These are phyloP conservation scores for Cyclocybe cylindracea DNA, from an alignment of 768 basidiomycete genomes.

Conservation along the genomic window DNA sequence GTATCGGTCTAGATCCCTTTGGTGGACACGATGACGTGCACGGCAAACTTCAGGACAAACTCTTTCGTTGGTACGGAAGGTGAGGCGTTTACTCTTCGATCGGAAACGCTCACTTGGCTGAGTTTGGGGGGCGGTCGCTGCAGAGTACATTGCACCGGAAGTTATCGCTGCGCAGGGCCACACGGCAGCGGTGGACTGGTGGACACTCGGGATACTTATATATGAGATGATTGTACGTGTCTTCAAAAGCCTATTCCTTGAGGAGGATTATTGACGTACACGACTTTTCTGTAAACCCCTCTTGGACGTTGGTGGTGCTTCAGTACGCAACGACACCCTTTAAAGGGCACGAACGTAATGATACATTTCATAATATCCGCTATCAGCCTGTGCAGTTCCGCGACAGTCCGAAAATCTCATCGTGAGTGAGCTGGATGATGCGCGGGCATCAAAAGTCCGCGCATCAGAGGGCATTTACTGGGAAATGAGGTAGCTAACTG, in stretches of 20 bases:
- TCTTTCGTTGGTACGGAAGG: slow-evolving; percentile 99
- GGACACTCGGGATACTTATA: slow-evolving; percentile 97
- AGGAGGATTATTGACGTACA: slow-evolving; percentile 36
- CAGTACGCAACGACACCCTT: slow-evolving; percentile 99
- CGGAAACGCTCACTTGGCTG: slow-evolving; percentile 15
- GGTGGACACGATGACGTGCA: slow-evolving; percentile 96
- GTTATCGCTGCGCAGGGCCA: slow-evolving; percentile 97
- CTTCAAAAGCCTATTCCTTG: slow-evolving; percentile 28
- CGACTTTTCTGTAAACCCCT: slow-evolving; percentile 23
- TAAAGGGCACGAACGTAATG: slow-evolving; percentile 93
- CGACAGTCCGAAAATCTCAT: slow-evolving; percentile 72
- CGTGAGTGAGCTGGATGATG: slow-evolving; percentile 32
- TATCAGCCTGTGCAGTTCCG: slow-evolving; percentile 84
- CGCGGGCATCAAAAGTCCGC: slow-evolving; percentile 28
- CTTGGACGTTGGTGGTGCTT: slow-evolving; percentile 18
- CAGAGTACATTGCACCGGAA: slow-evolving; percentile 99
- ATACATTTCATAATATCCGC: slow-evolving; percentile 96
- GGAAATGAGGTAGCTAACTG: slow-evolving; percentile 26
- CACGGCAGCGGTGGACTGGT: slow-evolving; percentile 99
- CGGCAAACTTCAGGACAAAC: slow-evolving; percentile 96
- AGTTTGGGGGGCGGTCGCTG: slow-evolving; percentile 17
- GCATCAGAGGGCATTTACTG: slow-evolving; percentile 18
- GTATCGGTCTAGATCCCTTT: slow-evolving; percentile 67
- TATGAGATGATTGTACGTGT: slow-evolving; percentile 97
- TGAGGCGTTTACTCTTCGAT: slow-evolving; percentile 36